phyloP scores from a whole-genome alignment of 345 rosid genomes.

The Hypericum perforatum region DNA sequence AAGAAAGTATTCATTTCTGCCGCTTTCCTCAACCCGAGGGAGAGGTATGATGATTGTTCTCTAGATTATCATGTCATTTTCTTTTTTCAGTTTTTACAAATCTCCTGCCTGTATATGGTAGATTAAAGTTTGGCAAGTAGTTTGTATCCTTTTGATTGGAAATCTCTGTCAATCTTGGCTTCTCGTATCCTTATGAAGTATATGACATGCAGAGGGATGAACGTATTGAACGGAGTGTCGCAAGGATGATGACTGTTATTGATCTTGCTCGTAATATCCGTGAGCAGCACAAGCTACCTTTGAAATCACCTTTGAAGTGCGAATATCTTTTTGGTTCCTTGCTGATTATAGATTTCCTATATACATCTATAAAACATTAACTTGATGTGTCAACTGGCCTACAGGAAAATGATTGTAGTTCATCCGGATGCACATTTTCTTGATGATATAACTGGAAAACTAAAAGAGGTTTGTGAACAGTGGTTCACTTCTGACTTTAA shows the following conservation, averaged over 20 bases:
- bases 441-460: slow-evolving; percentile 82
- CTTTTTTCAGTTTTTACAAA: no score
- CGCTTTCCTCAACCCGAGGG: slow-evolving; percentile 75
- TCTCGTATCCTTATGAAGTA: background rate
- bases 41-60: slow-evolving; percentile 31
- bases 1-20: slow-evolving; percentile 88
- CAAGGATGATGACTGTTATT: slow-evolving; percentile 91
- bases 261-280: slow-evolving; percentile 97
- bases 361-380: background rate
- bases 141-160: no score
- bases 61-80: no score
- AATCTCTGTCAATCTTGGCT: no score
- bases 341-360: background rate
- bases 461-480: slow-evolving; percentile 55
- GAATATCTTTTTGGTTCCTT: slow-evolving; percentile 8
- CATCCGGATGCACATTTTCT: slow-evolving; percentile 88
- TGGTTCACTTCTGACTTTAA: background rate
- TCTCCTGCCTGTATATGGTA: no score
- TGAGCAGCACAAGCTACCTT: slow-evolving; percentile 81
- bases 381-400: slow-evolving; percentile 11
- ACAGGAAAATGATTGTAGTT: slow-evolving; percentile 84
- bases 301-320: slow-evolving; percentile 88
- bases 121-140: no score
- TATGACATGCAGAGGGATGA: slow-evolving; percentile 49
- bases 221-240: slow-evolving; percentile 83